Evolutionary conservation across 768 basidiomycete species (phyloP), one percentile per base, ranked within the genome.

Genomic region (Panaeolus papilionaceus): DNA sequence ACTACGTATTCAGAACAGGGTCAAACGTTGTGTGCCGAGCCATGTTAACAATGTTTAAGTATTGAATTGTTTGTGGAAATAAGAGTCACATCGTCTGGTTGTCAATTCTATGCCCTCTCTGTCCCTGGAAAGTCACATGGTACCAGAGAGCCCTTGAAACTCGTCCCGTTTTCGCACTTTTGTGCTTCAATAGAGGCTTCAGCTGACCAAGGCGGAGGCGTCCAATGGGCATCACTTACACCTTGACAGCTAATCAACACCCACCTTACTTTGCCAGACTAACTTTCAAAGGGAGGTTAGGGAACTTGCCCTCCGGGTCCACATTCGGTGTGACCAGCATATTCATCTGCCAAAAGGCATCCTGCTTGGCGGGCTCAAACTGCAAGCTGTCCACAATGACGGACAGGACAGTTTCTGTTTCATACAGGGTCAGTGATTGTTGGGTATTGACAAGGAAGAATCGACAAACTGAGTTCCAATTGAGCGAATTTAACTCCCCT

Each of bases 401-500:
- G 14, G 69, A 68, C 8, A 76, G 63, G 45, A 76, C 69, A 16
- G 75, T 72, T 65, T 76, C 76, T 77, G 39, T n/a, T 26, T 16
- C 47, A 37, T 38, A 11, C 39, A 51, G n/a, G 28, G 61, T 61
- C 28, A 37, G 23, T 20, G 26, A n/a, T 40, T n/a, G 0, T 28
- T 16, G 26, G 16, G n/a, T 37, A 44, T 16, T 20, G 20, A 18
- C 8, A 38, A 62, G 51, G 0, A 70, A 14, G 12, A 47, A 49
- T 23, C 4, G 37, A 77, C 80, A n/a, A 69, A 85, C 84, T 85
- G 73, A 84, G 82, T 70, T 85, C 84, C 4, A 85, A 73, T 66
- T 85, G 79, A 0, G 83, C 77, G 73, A 86, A 85, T 71, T 85
- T 84, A 74, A 85, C 82, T 0, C 83, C 84, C 39, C 81, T 82